phyloP scores from a whole-genome alignment of 1,284 basidiomycete species.

The Cronartium quercuum region DNA sequence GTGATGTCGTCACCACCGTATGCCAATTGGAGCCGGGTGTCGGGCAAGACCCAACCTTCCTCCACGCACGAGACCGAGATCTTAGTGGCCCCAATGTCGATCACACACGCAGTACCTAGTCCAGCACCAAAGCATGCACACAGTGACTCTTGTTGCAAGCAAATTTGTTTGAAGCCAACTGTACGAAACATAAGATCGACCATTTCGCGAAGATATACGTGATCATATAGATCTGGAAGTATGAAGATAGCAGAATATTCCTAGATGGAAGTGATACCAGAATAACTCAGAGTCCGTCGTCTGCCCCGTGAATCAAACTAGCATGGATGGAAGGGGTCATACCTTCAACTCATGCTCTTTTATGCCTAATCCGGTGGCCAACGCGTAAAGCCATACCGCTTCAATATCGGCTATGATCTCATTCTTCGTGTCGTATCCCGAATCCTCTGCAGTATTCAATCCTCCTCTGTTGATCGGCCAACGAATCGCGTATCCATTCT shows the following conservation, averaged over 20 bases:
- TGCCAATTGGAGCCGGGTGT: conserved; percentile 77
- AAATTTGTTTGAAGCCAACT: conserved; percentile 87
- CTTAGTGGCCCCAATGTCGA: conserved; percentile 80
- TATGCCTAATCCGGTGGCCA: conserved; percentile 63
- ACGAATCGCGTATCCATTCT: conserved; percentile 62
- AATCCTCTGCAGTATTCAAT: conserved; percentile 60
- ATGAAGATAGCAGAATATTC: conserved; percentile 81
- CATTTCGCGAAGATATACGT: conserved; percentile 73
- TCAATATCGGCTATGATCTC: conserved; percentile 71
- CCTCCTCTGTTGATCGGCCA: conserved; percentile 70
- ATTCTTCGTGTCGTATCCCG: conserved; percentile 65
- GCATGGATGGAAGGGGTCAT: conserved; percentile 35
- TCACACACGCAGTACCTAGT: conserved; percentile 86
- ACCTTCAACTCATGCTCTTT: conserved; percentile 61
- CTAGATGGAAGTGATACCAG: conserved; percentile 52
- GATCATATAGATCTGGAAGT: conserved; percentile 85
- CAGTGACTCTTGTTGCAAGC: conserved; percentile 85
- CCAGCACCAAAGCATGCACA: conserved; percentile 94
- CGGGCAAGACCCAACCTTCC: conserved; percentile 80
- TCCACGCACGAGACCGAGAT: conserved; percentile 90
- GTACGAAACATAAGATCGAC: conserved; percentile 66
- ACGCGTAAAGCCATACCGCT: conserved; percentile 59
- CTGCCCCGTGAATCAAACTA: background rate
- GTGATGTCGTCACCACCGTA: conserved; percentile 94
- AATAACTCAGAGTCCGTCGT: background rate